Conservation (phyloP, 148 eudicot genomes). For the Bassia scoparia region DNA sequence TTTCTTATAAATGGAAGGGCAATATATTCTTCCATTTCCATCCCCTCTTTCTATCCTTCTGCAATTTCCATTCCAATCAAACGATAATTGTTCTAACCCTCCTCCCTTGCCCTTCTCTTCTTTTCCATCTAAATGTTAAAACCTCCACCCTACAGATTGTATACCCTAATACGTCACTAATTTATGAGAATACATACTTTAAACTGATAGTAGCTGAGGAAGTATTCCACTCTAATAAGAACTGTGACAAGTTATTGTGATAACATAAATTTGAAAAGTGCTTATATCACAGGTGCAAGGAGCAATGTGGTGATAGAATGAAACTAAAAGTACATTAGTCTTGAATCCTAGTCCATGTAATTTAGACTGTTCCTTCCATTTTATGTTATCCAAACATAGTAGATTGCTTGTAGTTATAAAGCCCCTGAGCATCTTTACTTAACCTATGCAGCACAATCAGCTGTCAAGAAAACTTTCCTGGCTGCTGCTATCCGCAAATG, state of each 20-base stretch:
- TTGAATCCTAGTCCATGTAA: background rate
- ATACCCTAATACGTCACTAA: background rate
- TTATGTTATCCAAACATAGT: no score
- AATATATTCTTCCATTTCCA: no score
- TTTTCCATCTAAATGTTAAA: no score
- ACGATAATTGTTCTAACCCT: no score
- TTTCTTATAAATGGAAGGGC: no score
- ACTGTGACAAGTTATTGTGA: background rate
- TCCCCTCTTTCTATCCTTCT: no score
- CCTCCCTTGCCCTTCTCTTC: no score
- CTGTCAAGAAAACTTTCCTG: conserved; percentile 67
- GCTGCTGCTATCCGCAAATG: conserved; percentile 93
- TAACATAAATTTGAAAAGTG: background rate
- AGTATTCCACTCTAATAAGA: background rate
- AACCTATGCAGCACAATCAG: conserved; percentile 74
- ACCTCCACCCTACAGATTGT: background rate
- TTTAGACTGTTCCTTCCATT: no score
- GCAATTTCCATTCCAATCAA: no score
- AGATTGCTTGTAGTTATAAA: background rate
- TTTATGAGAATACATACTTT: background rate
- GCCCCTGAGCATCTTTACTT: conserved; percentile 14
- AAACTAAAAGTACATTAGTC: background rate
- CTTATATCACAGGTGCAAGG: background rate
- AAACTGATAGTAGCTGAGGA: conserved; percentile 5
- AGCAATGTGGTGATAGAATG: conserved; percentile 7